Conservation (phyloP, 371 early-diverging fungal genomes). For the Saksenaea vasiformis region DNA sequence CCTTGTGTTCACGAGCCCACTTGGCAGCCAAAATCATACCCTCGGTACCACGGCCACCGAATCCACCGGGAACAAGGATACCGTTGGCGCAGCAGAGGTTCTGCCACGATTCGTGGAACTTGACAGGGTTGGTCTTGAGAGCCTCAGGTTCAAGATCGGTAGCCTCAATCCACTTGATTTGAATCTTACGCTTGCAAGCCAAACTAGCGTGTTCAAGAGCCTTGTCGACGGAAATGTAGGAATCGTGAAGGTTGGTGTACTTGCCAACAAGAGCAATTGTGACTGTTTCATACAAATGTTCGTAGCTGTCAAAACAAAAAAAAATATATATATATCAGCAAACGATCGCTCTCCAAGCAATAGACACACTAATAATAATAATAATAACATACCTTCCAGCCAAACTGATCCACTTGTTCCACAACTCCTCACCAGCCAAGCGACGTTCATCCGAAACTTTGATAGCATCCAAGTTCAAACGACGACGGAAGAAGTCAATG, state of each 20-base stretch:
- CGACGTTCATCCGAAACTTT: slow-evolving; percentile 52
- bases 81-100: slow-evolving; percentile 88
- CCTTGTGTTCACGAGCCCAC: slow-evolving; percentile 97
- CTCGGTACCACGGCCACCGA: slow-evolving; percentile 97
- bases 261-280: slow-evolving; percentile 97
- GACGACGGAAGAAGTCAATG: slow-evolving; percentile 78
- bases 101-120: slow-evolving; percentile 95
- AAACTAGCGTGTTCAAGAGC: slow-evolving; percentile 93
- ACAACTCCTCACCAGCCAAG: slow-evolving; percentile 64
- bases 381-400: slow-evolving; percentile 48
- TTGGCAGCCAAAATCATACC: slow-evolving; percentile 97
- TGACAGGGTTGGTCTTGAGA: slow-evolving; percentile 76
- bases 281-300: slow-evolving; percentile 83
- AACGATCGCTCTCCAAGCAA: too few relatives aligned
- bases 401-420: slow-evolving; percentile 85
- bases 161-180: slow-evolving; percentile 95
- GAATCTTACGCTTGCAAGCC: slow-evolving; percentile 79
- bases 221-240: slow-evolving; percentile 97
- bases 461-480: slow-evolving; percentile 74
- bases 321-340: too few relatives aligned
- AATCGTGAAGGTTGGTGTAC: slow-evolving; percentile 94
- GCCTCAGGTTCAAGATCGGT: slow-evolving; percentile 82
- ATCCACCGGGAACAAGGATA: slow-evolving; percentile 99
- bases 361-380: too few relatives aligned
- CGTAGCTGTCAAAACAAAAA: slow-evolving; percentile 52